Base-by-base conservation (phyloP, 345 rosid species). In the Salix purpurea region DNA sequence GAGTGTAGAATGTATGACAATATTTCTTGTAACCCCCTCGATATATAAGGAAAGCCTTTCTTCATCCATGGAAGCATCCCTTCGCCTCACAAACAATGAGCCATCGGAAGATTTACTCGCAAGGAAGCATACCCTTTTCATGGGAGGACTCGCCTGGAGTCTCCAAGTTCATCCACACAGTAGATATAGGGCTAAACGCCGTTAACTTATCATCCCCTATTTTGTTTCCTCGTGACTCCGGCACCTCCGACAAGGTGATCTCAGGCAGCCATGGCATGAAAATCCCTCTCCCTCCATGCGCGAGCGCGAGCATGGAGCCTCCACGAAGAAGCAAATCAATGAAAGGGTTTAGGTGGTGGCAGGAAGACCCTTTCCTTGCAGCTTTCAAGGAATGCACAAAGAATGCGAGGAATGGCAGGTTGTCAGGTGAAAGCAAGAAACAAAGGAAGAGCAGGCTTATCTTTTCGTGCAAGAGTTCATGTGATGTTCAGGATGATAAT, bases 321-420 rank as follows among this genome's bases (percentile, higher is more conserved):
- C 80, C 80, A 0, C 64, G 42, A 15, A 79, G 88, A 68, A 85
- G 84, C 71, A 24, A 23, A 21, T 87, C 94, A 4, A 12, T 69
- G 6, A 89, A 82, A 86, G 87, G 85, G 15, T 69, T 83, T 13
- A 69, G 81, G 71, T 74, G 85, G 85, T 82, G 76, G 87, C 82
- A 77, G 30, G 82, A 87, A 30, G 94, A 90, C 76, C 95, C 95
- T 30, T 91, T 91, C 67, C 80, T 89, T 24, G 88, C 80, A 9
- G 95, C 95, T 44, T 89, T 83, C 69, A 89, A 88, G 83, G 89
- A 88, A 79, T 91, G 95, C 85, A 88, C 89, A 24, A 91, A 84
- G 74, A 81, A 65, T 30, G 58, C 15, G 11, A 50, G 54, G 13
- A 74, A 60, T 28, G 58, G 16, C 32, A 71, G 78, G 82, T 24